Evolutionary conservation across 2,329 filamentous ascomycete genomes (phyloP).

Genomic region (Phyllosticta citrichinensis): DNA sequence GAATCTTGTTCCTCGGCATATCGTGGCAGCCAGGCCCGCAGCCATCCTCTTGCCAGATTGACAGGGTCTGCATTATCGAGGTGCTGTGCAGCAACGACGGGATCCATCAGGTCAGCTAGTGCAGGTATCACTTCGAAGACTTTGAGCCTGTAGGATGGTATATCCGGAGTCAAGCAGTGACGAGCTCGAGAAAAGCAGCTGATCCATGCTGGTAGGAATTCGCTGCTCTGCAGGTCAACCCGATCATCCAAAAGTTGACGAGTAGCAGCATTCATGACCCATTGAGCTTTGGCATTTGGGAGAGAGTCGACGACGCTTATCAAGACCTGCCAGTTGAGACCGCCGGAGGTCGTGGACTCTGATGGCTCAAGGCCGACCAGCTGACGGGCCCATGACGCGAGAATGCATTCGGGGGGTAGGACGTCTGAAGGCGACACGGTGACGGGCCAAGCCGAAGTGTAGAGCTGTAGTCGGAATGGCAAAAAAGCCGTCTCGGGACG

Average conservation of each 20-base stretch:
- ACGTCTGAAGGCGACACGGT: not conserved
- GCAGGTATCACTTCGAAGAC: not conserved
- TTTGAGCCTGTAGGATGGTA: not conserved
- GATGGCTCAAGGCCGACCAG: not conserved
- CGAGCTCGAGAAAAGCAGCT: not conserved
- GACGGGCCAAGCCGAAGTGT: not conserved
- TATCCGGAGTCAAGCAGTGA: not conserved
- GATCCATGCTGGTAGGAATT: not conserved
- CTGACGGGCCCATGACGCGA: not conserved
- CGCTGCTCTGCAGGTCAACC: not conserved
- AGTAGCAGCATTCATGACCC: not conserved
- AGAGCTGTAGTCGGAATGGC: conserved; percentile 1
- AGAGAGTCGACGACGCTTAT: conserved; percentile 1
- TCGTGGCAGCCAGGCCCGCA: not conserved
- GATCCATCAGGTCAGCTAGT: not conserved
- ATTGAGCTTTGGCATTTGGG: not conserved
- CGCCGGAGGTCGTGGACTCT: not conserved
- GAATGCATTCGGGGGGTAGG: not conserved
- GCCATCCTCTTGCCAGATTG: not conserved
- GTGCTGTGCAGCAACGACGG: not conserved
- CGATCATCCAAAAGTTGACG: not conserved
- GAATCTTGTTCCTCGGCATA: not conserved
- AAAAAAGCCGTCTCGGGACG: not conserved
- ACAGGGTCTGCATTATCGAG: not conserved
- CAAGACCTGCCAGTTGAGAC: not conserved